Base-by-base conservation (phyloP, 1,284 basidiomycete genomes). In the Ganoderma resinaceum region DNA sequence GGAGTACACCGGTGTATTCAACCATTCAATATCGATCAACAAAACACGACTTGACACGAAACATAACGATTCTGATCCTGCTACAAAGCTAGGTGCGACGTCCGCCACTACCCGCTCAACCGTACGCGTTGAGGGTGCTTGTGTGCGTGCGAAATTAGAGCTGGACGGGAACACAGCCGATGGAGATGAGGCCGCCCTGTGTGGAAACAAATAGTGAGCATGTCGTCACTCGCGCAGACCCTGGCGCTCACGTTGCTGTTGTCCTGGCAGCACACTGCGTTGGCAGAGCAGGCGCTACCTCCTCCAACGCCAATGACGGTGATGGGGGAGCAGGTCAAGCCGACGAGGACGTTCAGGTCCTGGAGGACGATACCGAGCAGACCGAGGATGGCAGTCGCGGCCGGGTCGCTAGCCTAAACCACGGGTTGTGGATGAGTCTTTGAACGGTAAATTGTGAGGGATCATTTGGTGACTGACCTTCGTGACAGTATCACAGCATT, bases 401-500 rank as follows among this genome's bases (percentile, higher is more conserved):
- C 33, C 20, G 63, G 42, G 26, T 46, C 42, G 49, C 35, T 33
- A 20, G 62, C 65, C 70, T 71, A 29, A n/a, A 16, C 23, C 9
- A 37, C 8, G 12, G 23, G 16, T 38, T 11, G 33, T 16, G 23
- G 3, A 14, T 53, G 14, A 53, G 42, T 29, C 29, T 37, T 8
- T 26, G 26, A 20, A 18, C 11, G 4, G 3, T 42, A 23, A 4
- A 46, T 0, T 14, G 11, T 2, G 40, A 16, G 4, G 40, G 14
- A 5, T 16, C 29, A 61, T 20, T 29, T n/a, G 46, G 38, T 5
- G 9, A 55, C 75, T 67, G 16, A 78, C 76, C 9, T 14, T 55
- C 61, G 70, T 53, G 35, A 72, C 62, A 29, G 33, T 65, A 61
- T 79, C 58, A 72, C 78, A 79, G 74, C 72, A 73, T 66, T 73